Evolutionary conservation across 116 monocot species (phyloP), one percentile per base, ranked within the genome.

Genomic region (Zostera marina): DNA sequence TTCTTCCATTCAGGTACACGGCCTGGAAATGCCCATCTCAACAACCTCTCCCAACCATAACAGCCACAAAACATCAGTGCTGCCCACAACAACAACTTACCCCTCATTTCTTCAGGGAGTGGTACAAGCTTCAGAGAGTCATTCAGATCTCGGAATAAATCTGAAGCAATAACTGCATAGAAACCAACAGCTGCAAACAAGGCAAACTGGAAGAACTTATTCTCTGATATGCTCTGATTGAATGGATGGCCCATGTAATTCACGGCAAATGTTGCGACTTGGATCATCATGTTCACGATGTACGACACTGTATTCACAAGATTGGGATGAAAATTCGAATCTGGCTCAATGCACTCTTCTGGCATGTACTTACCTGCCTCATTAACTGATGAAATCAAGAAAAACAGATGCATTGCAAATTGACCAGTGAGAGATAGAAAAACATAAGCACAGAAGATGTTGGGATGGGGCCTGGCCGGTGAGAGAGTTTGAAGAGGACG

Each of bases 261-360:
- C 17, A 98, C 98, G 5, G 96, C 90, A 62, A 98, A 98, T 12
- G 96, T 98, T 4, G 96, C 96, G 9, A 98, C 96, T 67, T 98
- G 96, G 68, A 98, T 98, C 96, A 98, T 98, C 98, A 98, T 87
- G 66, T 98, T 99, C 63, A 87, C 99, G 87, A 99, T 99, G 73
- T 91, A 99, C 0, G 99, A 99, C 3, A 99, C 99, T 0, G 99
- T 99, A 62, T 99, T 99, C 44, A 99, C 91, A 10, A 99, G 75
- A 65, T 91, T 99, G 0, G 90, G 86, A 49, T 99, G 91, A 68
- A 99, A 91, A 4, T 81, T 79, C 0, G 99, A 80, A 19, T 99
- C 99, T 5, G 99, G 99, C 54, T 99, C 99, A 2, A 99, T 81
- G 68, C 99, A 99, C 57, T 99, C 99, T 62, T 91, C 91, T 8